Conservation (phyloP, 352 stramenopile species). For the Globisporangium heterothallicum region DNA sequence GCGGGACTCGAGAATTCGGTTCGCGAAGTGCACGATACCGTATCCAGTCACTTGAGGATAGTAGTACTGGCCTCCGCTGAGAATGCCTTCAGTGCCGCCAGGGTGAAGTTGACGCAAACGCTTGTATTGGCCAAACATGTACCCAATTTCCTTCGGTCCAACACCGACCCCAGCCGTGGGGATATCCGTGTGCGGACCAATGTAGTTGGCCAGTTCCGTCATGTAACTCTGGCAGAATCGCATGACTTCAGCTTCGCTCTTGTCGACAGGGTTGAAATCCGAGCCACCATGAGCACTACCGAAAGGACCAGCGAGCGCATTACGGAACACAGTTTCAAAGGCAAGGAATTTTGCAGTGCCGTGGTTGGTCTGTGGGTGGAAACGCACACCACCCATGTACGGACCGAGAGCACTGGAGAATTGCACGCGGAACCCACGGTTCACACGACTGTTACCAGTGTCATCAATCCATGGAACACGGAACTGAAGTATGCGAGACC, state of each 20-base stretch:
- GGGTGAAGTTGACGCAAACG: slow-evolving; percentile 85
- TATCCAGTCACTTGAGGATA: slow-evolving; percentile 92
- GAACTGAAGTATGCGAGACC: slow-evolving; percentile 56
- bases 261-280: slow-evolving; percentile 97
- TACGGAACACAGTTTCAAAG: slow-evolving; percentile 96
- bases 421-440: slow-evolving; percentile 96
- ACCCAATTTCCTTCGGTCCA: slow-evolving; percentile 92
- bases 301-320: slow-evolving; percentile 86
- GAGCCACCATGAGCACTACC: slow-evolving; percentile 86
- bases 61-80: slow-evolving; percentile 86
- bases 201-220: slow-evolving; percentile 98
- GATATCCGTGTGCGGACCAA: slow-evolving; percentile 94
- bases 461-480: slow-evolving; percentile 97
- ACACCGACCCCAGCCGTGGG: slow-evolving; percentile 94
- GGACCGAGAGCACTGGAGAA: slow-evolving; percentile 90
- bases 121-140: slow-evolving; percentile 99
- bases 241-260: slow-evolving; percentile 97
- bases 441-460: slow-evolving; percentile 91
- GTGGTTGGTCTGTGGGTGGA: slow-evolving; percentile 89
- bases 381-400: slow-evolving; percentile 96
- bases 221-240: slow-evolving; percentile 98
- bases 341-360: slow-evolving; percentile 88
- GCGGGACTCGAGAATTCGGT: slow-evolving; percentile 89
- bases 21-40: slow-evolving; percentile 94
- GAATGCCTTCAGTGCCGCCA: slow-evolving; percentile 76